phyloP scores from a whole-genome alignment of 2,329 filamentous ascomycete genomes.

The Alternaria novae-zelandiae region DNA sequence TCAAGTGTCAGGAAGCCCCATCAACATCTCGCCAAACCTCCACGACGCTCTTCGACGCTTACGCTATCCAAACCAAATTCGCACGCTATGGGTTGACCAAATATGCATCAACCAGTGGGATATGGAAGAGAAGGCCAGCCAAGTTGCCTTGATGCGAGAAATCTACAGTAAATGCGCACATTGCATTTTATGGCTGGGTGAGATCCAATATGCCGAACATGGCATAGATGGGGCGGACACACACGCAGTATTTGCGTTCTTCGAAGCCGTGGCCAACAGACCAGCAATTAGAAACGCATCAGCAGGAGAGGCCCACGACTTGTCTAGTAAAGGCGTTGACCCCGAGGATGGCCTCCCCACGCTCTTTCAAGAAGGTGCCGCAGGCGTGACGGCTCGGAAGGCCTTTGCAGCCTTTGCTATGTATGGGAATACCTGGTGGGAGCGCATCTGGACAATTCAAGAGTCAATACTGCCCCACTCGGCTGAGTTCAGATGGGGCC shows the following conservation, averaged over 20 bases:
- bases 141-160: constrained; percentile 35
- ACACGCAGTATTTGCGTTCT: not conserved
- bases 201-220: constrained; percentile 7
- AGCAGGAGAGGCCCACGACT: not conserved
- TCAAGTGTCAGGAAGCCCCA: constrained; percentile 4
- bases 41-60: constrained; percentile 3
- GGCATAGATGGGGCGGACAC: not conserved
- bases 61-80: not conserved
- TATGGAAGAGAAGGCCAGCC: constrained; percentile 24
- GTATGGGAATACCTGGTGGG: constrained; percentile 29
- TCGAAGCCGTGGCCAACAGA: not conserved
- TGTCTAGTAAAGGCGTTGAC: not conserved
- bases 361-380: not conserved
- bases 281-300: not conserved
- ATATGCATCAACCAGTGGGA: constrained; percentile 40
- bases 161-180: constrained; percentile 29
- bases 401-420: constrained; percentile 21
- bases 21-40: constrained; percentile 23
- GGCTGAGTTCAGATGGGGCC: constrained; percentile 19
- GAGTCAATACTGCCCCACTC: constrained; percentile 20
- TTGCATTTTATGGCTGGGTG: constrained; percentile 36
- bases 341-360: not conserved
- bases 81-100: constrained; percentile 34
- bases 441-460: constrained; percentile 27
- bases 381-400: not conserved